These are phyloP conservation scores for Microbotryum scabiosae DNA, from an alignment of 1,284 basidiomycete species.

Conservation along the genomic window DNA sequence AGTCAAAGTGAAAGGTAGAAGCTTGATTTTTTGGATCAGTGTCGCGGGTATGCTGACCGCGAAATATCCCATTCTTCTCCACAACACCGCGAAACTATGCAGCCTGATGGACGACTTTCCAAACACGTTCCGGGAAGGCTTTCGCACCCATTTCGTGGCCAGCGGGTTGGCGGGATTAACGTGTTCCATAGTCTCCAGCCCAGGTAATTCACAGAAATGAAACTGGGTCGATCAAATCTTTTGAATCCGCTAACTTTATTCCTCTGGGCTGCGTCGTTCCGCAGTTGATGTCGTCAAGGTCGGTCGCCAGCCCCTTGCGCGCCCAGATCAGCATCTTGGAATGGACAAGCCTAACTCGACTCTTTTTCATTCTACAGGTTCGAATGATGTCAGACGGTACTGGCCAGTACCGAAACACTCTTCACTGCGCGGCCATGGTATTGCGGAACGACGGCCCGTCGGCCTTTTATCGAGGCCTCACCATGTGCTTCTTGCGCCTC, in stretches of 20 bases:
- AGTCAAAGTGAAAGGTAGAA: neutral
- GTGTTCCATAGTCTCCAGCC: conserved; percentile 30
- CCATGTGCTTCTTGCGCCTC: conserved; percentile 32
- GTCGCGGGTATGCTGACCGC: too few species aligned
- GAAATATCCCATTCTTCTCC: too few species aligned
- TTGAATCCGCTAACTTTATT: neutral
- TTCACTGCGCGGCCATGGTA: conserved; percentile 28
- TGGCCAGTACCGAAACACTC: conserved; percentile 21
- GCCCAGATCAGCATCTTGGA: neutral
- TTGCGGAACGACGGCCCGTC: conserved; percentile 32
- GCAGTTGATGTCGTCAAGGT: conserved; percentile 34
- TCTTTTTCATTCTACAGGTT: neutral
- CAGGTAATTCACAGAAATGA: conserved; percentile 13
- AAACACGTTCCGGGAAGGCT: conserved; percentile 28
- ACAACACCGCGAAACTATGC: neutral
- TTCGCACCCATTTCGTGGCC: conserved; percentile 31
- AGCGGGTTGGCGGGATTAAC: conserved; percentile 34
- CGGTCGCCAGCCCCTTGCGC: neutral
- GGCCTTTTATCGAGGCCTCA: conserved; percentile 31
- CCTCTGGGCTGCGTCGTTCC: neutral
- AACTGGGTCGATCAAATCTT: neutral
- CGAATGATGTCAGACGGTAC: conserved; percentile 34
- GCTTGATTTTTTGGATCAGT: too few species aligned
- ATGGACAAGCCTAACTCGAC: neutral
- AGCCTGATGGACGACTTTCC: conserved; percentile 31